Evolutionary conservation across 176 grass and related monocot species (phyloP), one percentile per base, ranked within the genome.

Genomic region (Ensete ventricosum): DNA sequence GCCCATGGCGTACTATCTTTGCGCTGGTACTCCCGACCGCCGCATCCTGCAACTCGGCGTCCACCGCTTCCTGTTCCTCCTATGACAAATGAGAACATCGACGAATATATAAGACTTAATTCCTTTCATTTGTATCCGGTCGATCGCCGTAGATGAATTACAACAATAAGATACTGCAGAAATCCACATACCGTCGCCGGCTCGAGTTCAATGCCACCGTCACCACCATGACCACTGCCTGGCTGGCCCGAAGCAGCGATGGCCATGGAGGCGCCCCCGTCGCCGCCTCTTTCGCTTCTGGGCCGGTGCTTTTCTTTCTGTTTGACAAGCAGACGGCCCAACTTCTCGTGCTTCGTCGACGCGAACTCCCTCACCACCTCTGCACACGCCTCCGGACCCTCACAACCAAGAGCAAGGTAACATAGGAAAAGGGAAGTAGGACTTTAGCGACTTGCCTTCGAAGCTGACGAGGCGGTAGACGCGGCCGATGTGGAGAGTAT

Each of bases 391-490:
- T 43, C 34, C 34, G 34, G 34, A 43, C 34, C 3, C 34, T 43
- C 34, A 43, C 34, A 2, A 23, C 22, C 19, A 22, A 22, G 9
- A 63, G n/a, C 3, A 3, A 63, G 19, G 9, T 25, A 9, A 21
- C 20, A 0, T 0, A 63, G n/a, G 20, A 63, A 62, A 20, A 63
- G 8, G 22, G 17, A 20, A 20, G 60, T 63, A 6, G 20, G n/a
- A 21, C 1, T 13, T 11, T 1, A 26, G n/a, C 19, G 48, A 72
- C 34, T 43, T 43, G 34, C 70, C 70, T 54, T 72, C 70, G 70
- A 72, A 72, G 50, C 20, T 23, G 14, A 72, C 70, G 70, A 72
- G 70, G 50, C 70, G 70, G 50, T 72, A 72, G 51, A 72, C 70
- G 70, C 52, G 70, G 16, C 70, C 70, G 70, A 72, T 72, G 70